These are phyloP conservation scores for Schizosaccharomyces lindneri DNA, from an alignment of 805 yeast species.

Conservation along the genomic window DNA sequence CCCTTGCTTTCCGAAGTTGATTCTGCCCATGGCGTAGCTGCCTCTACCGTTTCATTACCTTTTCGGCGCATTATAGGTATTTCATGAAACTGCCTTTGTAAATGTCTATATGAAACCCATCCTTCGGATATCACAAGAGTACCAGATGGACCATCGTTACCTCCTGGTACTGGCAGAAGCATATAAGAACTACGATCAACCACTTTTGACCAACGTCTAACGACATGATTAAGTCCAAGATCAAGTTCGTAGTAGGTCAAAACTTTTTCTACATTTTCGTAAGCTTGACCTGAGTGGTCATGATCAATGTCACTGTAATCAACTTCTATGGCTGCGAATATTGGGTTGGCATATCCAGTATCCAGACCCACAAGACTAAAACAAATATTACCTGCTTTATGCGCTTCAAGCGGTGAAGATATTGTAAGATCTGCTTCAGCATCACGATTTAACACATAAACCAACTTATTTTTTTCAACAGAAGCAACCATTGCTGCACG, in stretches of 20 bases:
- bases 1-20: neutral
- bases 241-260: constrained; percentile 62
- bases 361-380: constrained; percentile 36
- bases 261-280: constrained; percentile 10
- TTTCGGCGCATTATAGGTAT: constrained; percentile 34
- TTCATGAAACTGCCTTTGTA: constrained; percentile 13
- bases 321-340: constrained; percentile 57
- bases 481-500: constrained; percentile 50
- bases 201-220: constrained; percentile 23
- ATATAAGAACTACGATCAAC: constrained; percentile 22
- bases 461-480: constrained; percentile 47
- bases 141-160: constrained; percentile 46
- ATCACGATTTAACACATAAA: constrained; percentile 35
- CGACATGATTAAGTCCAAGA: constrained; percentile 57
- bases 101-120: constrained; percentile 20
- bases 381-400: constrained; percentile 26
- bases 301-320: constrained; percentile 21
- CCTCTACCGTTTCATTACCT: constrained; percentile 4
- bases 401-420: constrained; percentile 54
- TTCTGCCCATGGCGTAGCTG: neutral
- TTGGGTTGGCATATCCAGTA: constrained; percentile 58
- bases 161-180: constrained; percentile 48
- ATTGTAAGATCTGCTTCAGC: constrained; percentile 23
- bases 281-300: constrained; percentile 9
- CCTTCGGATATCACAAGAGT: constrained; percentile 37